Evolutionary conservation across 371 early-diverging fungal genomes (phyloP), one percentile per base, ranked within the genome.

Genomic region (Racocetra persica): DNA sequence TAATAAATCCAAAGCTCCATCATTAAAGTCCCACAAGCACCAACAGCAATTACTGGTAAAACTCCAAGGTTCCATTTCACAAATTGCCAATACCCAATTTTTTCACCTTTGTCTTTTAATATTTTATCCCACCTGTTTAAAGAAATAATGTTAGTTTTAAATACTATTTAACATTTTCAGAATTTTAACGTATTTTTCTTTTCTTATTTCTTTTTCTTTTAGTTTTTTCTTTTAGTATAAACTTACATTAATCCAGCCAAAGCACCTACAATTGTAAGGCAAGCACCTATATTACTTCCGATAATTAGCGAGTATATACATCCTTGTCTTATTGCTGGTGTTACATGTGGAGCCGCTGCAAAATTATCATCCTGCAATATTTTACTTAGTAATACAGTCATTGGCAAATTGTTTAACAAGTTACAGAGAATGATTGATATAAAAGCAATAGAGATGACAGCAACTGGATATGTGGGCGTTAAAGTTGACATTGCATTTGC

Each of bases 231-330:
- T 45, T 45, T 45, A 45, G 45, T 45, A 45, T 45, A 45, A 45
- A 45, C 72, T 88, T 87, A 93, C 94, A 94, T 95, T 65, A 96
- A 85, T 11, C 96, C 96, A 3, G 96, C 95, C 80, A 96, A 82
- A 60, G 92, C 91, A 20, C 94, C 95, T 6, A 93, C 89, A 14
- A 91, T 83, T 4, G 93, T 91, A 51, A 94, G 82, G 71, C 93
- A 92, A 16, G 95, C 96, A 3, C 96, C 96, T 57, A 96, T 74
- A 80, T 96, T 95, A 81, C 91, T 90, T 4, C 94, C 95, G 1
- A 93, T 89, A n/a, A 95, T 88, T 28, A 95, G 82, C 0, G 91
- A 94, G 38, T 22, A 66, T 22, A 66, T n/a, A 26, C 66, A 90
- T 0, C 90, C 94, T 66, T 89, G 86, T 52, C 83, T 81, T 7